A percentile compares a stretch with the other conserved stretches of the same genome.
Evolutionary conservation across 106 monocot species (phyloP).

Genomic region (Ottelia alismoides): DNA sequence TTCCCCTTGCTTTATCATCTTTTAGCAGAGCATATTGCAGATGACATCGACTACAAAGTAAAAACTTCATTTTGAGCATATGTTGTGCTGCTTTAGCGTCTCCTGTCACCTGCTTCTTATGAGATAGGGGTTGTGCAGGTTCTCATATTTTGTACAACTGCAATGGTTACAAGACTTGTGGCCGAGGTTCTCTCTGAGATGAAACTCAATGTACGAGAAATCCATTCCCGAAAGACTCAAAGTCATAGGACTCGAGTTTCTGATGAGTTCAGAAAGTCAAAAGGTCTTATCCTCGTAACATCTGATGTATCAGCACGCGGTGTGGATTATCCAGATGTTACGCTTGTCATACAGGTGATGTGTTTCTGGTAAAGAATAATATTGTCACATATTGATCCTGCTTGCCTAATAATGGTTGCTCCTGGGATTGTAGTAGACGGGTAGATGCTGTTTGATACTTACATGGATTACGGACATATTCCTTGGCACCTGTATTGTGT

Average conservation of each 20-base stretch:
- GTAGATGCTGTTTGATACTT: too few relatives aligned
- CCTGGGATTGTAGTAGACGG: too few relatives aligned
- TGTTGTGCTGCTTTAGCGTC: not conserved
- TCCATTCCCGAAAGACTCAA: conserved; percentile 72
- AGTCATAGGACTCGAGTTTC: conserved; percentile 55
- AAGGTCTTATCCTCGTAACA: conserved; percentile 64
- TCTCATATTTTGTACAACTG: conserved; percentile 78
- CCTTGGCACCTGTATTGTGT: too few relatives aligned
- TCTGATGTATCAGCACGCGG: conserved; percentile 81
- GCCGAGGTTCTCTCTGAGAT: conserved; percentile 40
- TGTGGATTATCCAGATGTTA: conserved; percentile 78
- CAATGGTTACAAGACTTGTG: conserved; percentile 65
- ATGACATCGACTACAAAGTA: conserved; percentile 64
- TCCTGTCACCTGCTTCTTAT: not conserved
- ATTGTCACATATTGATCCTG: too few relatives aligned
- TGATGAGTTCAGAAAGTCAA: conserved; percentile 70
- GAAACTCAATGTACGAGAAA: conserved; percentile 53
- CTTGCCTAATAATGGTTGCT: too few relatives aligned
- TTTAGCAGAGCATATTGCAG: conserved; percentile 41
- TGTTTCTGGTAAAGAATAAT: too few relatives aligned
- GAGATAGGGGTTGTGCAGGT: conserved; percentile 13
- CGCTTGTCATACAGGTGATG: conserved; percentile 56
- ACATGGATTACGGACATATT: too few relatives aligned
- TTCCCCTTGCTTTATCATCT: conserved; percentile 35
- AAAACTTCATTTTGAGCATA: too few relatives aligned